Conservation (phyloP, 768 basidiomycete genomes). For the Paxillus rubicundulus region DNA sequence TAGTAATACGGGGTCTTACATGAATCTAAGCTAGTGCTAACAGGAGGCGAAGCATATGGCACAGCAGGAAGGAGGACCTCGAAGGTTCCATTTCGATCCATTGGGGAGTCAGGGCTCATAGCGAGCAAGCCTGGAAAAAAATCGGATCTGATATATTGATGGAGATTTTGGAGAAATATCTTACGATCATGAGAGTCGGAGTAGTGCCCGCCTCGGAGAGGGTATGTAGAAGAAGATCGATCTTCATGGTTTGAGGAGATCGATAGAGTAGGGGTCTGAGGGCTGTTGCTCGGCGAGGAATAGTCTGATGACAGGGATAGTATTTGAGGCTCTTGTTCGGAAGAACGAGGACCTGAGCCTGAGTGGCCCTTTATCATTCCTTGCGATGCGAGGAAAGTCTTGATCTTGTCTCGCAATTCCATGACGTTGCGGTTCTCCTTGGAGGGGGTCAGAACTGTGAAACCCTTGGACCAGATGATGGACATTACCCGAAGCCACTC, state of each 20-base stretch:
- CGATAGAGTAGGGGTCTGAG: conserved; percentile 48
- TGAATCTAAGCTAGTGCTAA: conserved; percentile 58
- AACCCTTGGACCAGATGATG: neutral
- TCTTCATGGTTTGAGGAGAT: conserved; percentile 41
- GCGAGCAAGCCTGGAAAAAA: conserved; percentile 23
- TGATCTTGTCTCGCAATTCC: conserved; percentile 74
- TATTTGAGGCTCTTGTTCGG: conserved; percentile 56
- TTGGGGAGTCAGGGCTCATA: conserved; percentile 33
- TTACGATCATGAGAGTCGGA: conserved; percentile 29
- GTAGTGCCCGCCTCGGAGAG: conserved; percentile 29
- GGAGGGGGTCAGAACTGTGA: conserved; percentile 12
- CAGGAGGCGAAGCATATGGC: conserved; percentile 32
- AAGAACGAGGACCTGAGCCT: conserved; percentile 57
- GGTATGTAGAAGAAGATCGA: conserved; percentile 33
- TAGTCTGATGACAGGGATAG: conserved; percentile 47
- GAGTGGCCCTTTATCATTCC: conserved; percentile 91
- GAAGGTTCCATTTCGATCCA: conserved; percentile 29
- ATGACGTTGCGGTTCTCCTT: conserved; percentile 71
- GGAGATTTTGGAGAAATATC: neutral
- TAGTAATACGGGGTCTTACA: conserved; percentile 76
- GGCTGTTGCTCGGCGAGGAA: conserved; percentile 39
- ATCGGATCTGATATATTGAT: neutral
- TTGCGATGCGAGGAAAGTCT: conserved; percentile 72
- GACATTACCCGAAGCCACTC: conserved; percentile 77
- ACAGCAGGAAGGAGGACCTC: conserved; percentile 32